Conservation (phyloP, 2,329 filamentous ascomycete species). For the Phaeosphaeria sp. region DNA sequence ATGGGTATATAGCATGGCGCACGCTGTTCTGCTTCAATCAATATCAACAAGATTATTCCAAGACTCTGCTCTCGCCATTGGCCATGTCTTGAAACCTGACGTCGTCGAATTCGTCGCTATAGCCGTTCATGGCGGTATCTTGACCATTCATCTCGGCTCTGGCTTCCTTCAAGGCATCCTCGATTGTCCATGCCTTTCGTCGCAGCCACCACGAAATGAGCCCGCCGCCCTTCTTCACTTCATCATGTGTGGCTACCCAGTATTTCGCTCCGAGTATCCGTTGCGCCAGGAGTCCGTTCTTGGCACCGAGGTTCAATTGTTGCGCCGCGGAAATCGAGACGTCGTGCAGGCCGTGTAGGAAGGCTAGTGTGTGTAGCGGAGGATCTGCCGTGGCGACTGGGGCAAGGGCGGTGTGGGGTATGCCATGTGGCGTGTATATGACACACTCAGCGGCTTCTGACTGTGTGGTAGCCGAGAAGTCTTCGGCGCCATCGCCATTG, state of each 20-base stretch:
- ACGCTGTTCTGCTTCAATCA: not conserved
- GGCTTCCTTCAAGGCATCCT: constrained; percentile 58
- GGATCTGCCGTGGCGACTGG: constrained; percentile 55
- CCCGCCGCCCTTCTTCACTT: constrained; percentile 66
- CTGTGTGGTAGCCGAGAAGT: constrained; percentile 6
- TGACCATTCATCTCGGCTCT: constrained; percentile 51
- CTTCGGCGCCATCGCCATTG: constrained; percentile 35
- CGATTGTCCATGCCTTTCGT: constrained; percentile 51
- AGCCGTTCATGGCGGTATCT: constrained; percentile 26
- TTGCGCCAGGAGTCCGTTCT: constrained; percentile 67
- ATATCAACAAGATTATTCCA: constrained; percentile 44
- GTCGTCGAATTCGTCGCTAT: constrained; percentile 48
- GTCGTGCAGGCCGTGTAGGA: constrained; percentile 71
- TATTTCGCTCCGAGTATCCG: constrained; percentile 62
- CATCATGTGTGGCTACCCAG: constrained; percentile 72
- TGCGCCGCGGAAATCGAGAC: constrained; percentile 59
- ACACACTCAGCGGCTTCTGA: constrained; percentile 59
- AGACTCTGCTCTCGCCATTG: constrained; percentile 63
- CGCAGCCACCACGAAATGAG: constrained; percentile 60
- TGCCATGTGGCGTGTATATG: constrained; percentile 71
- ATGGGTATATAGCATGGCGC: not conserved
- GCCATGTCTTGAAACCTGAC: constrained; percentile 60
- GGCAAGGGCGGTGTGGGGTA: constrained; percentile 56
- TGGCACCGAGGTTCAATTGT: constrained; percentile 69
- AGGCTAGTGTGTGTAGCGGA: constrained; percentile 60